These are phyloP conservation scores for Populus pruinosa DNA, from an alignment of 345 rosid genomes.

Conservation along the genomic window DNA sequence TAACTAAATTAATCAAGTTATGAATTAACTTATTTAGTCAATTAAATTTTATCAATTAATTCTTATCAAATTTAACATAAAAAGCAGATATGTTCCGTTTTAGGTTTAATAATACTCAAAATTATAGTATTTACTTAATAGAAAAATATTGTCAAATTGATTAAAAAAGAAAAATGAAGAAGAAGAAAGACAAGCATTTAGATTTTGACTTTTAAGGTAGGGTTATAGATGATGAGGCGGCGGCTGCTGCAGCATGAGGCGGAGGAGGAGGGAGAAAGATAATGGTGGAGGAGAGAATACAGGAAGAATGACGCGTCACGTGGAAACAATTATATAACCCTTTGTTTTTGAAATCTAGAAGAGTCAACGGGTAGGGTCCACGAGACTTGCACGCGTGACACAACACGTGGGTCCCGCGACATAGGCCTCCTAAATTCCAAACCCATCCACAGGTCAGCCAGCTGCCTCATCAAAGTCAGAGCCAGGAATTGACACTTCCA, in stretches of 20 bases:
- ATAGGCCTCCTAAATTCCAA: neutral
- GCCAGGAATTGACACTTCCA: slow-evolving; percentile 30
- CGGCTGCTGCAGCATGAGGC: slow-evolving; percentile 6
- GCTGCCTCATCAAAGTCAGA: slow-evolving; percentile 42
- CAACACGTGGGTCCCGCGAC: slow-evolving; percentile 46
- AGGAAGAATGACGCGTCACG: slow-evolving; percentile 25
- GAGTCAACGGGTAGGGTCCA: slow-evolving; percentile 56
- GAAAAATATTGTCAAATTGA: neutral
- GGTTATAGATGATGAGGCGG: slow-evolving; percentile 2
- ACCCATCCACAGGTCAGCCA: neutral
- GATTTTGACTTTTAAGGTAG: slow-evolving; percentile 26
- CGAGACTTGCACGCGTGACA: slow-evolving; percentile 66
- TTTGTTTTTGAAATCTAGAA: neutral
- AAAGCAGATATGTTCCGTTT: too few species aligned
- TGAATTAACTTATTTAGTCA: too few species aligned
- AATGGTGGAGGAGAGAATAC: neutral
- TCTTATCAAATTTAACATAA: too few species aligned
- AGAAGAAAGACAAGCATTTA: neutral
- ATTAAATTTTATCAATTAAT: too few species aligned
- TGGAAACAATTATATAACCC: slow-evolving; percentile 11
- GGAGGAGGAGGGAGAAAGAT: slow-evolving; percentile 3
- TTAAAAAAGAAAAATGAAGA: neutral
- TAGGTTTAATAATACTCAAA: neutral
- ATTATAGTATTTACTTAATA: neutral
- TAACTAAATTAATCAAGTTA: accelerated